Base-by-base conservation (phyloP, 345 rosid species). In the Hirschfeldia incana region DNA sequence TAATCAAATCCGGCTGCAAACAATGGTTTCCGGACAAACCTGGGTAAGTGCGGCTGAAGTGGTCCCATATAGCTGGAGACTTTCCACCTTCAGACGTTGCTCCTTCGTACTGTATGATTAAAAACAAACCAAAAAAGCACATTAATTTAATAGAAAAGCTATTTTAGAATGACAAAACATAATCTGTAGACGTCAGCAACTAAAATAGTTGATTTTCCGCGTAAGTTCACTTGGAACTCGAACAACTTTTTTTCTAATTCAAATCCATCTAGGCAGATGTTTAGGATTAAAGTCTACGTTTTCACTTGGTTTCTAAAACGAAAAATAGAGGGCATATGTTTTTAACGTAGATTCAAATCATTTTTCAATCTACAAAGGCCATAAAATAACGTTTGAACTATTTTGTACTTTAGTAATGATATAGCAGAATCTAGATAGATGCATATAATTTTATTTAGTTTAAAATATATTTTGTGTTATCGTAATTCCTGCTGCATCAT, bases 11-110 rank as follows among this genome's bases (percentile, higher is more conserved):
- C 30, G 37, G 16, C 29, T 57, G 57, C 15, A 15, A 30, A 53
- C 3, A 36, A 26, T 65, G 17, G 36, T 13, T n/a, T 11, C 62
- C 0, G 16, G 59, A 61, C 75, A 63, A 13, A 82, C 82, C 84
- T 77, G 84, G 82, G 53, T 82, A 82, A 10, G 72, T 69, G 69
- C 58, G 85, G 72, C 83, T 70, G 49, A 83, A 83, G 32, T 70
- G 79, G 70, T 83, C 83, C 85, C 85, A 83, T 61, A 75, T 79
- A 13, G 80, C 42, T 65, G 78, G 78, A 39, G 83, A 67, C 63
- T 73, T 79, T 4, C 85, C 85, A 29, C 77, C 83, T 69, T 75
- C 78, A 9, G 51, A n/a, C 60, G 82, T 63, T 65, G 85, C 85
- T 59, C 85, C 85, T 83, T 83, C 85, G 63, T 79, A 83, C 85